Base-by-base conservation (phyloP, 2,329 filamentous ascomycete species). In the Huntiella omanensis region DNA sequence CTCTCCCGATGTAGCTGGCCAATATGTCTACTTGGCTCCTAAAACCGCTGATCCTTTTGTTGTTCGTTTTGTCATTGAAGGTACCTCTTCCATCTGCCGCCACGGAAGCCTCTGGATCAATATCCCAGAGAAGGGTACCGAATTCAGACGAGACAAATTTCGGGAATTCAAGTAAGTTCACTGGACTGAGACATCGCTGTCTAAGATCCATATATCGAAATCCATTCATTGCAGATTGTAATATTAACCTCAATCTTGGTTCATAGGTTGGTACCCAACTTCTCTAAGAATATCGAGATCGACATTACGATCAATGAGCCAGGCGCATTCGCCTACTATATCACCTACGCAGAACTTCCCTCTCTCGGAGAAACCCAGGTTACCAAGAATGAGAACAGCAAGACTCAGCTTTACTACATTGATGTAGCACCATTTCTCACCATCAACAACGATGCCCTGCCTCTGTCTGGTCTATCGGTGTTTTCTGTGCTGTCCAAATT, bases 401-500 rank as follows among this genome's bases (percentile, higher is more conserved):
- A 73, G 58, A 94, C 88, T 1, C 71, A 75, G 12, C 69, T 75
- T 49, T 88, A 88, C 68, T 96, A 95, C 65, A 84, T 98, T 58
- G 87, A 96, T 71, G 84, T 98, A 35, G 82, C 83, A 13, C 91
- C 92, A 0, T 73, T 72, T 28, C 69, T 98, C 53, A 75, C 70
- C 8, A 71, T 96, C 48, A 79, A 84, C 46, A 77, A 79, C 47
- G 68, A 75, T 40, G 73, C 76, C 7, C 64, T 98, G 54, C 87
- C 91, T 1, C 69, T 96, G 54, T 78, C 91, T 54, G 84, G 88
- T 1, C 68, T 98, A 43, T 92, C 85, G 11, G 73, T 95, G 53
- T 93, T 95, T 64, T 96, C 91, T 8, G 72, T 88, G 47, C 83
- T 98, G 52, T 95, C 88, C 58, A 98, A 98, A 64, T 95, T 95